Percentiles rank a stretch among this genome's conserved stretches.
Conservation (phyloP, 2,329 filamentous ascomycete genomes). For the Camptophora hylomeconis region DNA sequence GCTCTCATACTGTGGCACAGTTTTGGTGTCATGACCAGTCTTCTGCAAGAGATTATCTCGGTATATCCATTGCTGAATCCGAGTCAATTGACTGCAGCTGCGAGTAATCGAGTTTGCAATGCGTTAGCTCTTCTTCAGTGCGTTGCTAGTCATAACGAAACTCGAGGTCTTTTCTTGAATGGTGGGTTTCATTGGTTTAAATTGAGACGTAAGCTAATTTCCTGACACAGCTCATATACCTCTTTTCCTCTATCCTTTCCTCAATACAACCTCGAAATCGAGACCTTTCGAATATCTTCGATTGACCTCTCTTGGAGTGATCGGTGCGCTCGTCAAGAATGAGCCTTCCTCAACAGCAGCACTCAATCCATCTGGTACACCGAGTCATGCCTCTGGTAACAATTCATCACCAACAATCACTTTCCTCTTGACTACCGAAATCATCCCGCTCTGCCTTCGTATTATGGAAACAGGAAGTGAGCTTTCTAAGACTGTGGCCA, state of each 20-base stretch:
- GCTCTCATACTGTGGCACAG: conserved; percentile 97
- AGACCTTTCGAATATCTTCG: conserved; percentile 95
- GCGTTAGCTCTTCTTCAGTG: conserved; percentile 90
- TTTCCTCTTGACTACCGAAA: conserved; percentile 95
- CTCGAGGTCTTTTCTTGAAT: conserved; percentile 80
- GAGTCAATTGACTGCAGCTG: conserved; percentile 92
- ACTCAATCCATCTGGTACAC: conserved; percentile 13
- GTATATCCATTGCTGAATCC: conserved; percentile 95
- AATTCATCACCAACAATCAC: conserved; percentile 90
- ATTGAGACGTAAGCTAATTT: conserved; percentile 1
- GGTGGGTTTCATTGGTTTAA: conserved; percentile 44
- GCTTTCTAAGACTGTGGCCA: conserved; percentile 95
- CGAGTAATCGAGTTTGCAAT: conserved; percentile 94
- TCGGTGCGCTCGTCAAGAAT: conserved; percentile 95
- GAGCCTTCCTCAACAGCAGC: conserved; percentile 36
- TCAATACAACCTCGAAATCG: conserved; percentile 97
- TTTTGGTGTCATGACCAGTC: conserved; percentile 98
- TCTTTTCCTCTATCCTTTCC: conserved; percentile 91
- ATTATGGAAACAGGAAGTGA: conserved; percentile 99
- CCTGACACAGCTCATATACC: conserved; percentile 70
- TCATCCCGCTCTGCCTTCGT: conserved; percentile 89
- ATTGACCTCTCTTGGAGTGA: conserved; percentile 88
- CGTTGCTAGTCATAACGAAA: conserved; percentile 94
- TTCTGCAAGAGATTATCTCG: conserved; percentile 96
- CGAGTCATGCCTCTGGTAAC: conserved; percentile 7